Conservation (phyloP, 352 stramenopile genomes). For the Halophytophthora batemanensis region DNA sequence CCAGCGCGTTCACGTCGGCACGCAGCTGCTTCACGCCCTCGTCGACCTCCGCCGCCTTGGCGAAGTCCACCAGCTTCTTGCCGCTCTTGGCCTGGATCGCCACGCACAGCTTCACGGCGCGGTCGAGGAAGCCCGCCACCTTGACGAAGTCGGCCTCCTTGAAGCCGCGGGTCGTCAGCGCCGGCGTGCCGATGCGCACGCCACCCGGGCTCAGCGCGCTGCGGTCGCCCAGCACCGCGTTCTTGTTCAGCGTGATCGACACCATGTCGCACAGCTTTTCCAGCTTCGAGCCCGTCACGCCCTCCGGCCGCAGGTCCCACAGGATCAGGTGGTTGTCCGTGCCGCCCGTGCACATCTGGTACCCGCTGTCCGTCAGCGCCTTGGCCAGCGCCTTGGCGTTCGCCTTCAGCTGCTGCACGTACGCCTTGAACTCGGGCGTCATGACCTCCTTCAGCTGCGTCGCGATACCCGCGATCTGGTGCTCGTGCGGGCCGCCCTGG, state of each 20-base stretch:
- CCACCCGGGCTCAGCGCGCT: slow-evolving; percentile 94
- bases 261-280: slow-evolving; percentile 98
- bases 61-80: slow-evolving; percentile 93
- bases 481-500: slow-evolving; percentile 96
- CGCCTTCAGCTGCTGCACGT: slow-evolving; percentile 91
- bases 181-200: slow-evolving; percentile 95
- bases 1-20: slow-evolving; percentile 92
- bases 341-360: slow-evolving; percentile 96
- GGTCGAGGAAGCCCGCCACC: slow-evolving; percentile 95
- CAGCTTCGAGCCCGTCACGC: slow-evolving; percentile 97
- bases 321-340: slow-evolving; percentile 99
- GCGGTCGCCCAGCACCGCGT: slow-evolving; percentile 96
- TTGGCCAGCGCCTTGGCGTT: slow-evolving; percentile 95
- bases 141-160: slow-evolving; percentile 95
- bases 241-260: slow-evolving; percentile 99
- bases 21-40: slow-evolving; percentile 88
- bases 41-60: slow-evolving; percentile 81
- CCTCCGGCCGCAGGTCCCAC: slow-evolving; percentile 95
- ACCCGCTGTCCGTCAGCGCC: slow-evolving; percentile 91
- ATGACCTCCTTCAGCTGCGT: slow-evolving; percentile 98
- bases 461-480: slow-evolving; percentile 98
- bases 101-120: slow-evolving; percentile 92
- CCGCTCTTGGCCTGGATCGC: slow-evolving; percentile 90
- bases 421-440: slow-evolving; percentile 97
- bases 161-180: slow-evolving; percentile 96